A percentile compares a stretch with the other conserved stretches of the same genome.
Conservation (phyloP, 805 yeast species). For the Schizosaccharomyces osmophilus region DNA sequence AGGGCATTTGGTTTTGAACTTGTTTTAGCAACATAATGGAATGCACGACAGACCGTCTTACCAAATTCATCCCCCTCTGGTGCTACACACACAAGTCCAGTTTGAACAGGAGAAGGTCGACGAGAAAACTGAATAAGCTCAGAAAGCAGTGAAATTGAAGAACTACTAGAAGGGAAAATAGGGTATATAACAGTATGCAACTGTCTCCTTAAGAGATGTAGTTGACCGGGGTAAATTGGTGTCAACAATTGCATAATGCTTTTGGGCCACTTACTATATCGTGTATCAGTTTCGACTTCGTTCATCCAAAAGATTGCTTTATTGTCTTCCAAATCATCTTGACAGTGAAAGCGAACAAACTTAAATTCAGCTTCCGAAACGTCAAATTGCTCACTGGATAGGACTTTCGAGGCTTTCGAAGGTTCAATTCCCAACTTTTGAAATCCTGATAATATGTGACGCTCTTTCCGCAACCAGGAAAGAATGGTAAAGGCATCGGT, state of each 20-base stretch:
- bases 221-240: slow-evolving; percentile 28
- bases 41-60: slow-evolving; percentile 5
- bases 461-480: slow-evolving; percentile 41
- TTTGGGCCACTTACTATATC: slow-evolving; percentile 24
- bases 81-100: slow-evolving; percentile 55
- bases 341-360: slow-evolving; percentile 14
- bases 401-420: slow-evolving; percentile 15
- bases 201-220: slow-evolving; percentile 51
- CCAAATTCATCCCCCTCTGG: slow-evolving; percentile 8
- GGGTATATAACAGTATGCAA: slow-evolving; percentile 51
- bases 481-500: background rate
- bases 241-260: slow-evolving; percentile 25
- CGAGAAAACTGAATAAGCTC: slow-evolving; percentile 13
- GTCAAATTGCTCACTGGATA: slow-evolving; percentile 11
- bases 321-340: slow-evolving; percentile 9
- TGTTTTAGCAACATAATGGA: slow-evolving; percentile 8
- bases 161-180: slow-evolving; percentile 29
- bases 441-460: slow-evolving; percentile 11
- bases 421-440: slow-evolving; percentile 16
- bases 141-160: slow-evolving; percentile 27
- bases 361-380: slow-evolving; percentile 4
- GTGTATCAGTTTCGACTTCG: slow-evolving; percentile 40
- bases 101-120: slow-evolving; percentile 45
- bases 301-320: slow-evolving; percentile 35
- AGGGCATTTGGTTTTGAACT: slow-evolving; percentile 7